A percentile compares a stretch with the other conserved stretches of the same genome.
Conservation (phyloP, 2,329 filamentous ascomycete genomes). For the Colletotrichum viniferum region DNA sequence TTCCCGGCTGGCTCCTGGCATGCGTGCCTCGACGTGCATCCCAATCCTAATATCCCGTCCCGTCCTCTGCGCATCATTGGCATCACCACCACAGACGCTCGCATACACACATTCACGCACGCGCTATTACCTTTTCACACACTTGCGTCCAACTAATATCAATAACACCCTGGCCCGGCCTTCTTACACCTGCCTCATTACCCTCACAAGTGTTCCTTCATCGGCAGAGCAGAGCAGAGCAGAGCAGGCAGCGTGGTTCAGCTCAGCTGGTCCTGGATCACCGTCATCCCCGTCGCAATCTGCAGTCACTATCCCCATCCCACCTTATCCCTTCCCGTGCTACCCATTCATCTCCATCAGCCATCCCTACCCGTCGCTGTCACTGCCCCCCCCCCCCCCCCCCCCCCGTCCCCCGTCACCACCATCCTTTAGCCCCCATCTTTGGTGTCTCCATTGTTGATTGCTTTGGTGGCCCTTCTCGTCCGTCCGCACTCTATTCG, state of each 20-base stretch:
- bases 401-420: neutral
- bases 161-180: neutral
- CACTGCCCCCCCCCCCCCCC: neutral
- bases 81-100: neutral
- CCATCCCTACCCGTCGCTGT: neutral
- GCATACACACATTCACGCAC: neutral
- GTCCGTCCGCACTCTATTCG: neutral
- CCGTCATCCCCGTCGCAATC: neutral
- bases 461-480: neutral
- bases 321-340: neutral
- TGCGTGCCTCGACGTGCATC: neutral
- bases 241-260: neutral
- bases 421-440: neutral
- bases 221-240: neutral
- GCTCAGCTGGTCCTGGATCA: slow-evolving; percentile 8
- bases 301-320: neutral
- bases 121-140: neutral
- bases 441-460: neutral
- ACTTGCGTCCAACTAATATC: neutral
- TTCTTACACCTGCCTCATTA: neutral
- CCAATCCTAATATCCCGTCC: neutral
- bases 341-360: neutral
- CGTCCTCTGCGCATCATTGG: neutral
- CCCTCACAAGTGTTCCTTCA: neutral
- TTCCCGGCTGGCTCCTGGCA: neutral